phyloP scores from a whole-genome alignment of 306 rosid species.

The Hippophae rhamnoides region DNA sequence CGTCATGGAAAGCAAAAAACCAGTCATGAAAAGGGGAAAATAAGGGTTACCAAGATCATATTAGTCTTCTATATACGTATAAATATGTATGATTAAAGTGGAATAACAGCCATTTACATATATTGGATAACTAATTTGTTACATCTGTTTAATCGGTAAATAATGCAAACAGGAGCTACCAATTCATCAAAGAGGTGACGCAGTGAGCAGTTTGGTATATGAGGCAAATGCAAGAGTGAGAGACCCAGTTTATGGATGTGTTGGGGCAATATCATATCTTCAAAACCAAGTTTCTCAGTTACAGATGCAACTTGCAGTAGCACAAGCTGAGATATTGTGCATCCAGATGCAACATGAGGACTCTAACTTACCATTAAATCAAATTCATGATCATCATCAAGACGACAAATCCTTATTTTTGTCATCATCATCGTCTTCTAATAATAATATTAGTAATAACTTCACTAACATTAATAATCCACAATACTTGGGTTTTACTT shows the following conservation, averaged over 20 bases:
- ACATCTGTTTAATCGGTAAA: too few relatives aligned
- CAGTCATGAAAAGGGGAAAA: too few relatives aligned
- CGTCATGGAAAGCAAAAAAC: too few relatives aligned
- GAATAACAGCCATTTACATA: too few relatives aligned
- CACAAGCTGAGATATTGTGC: constrained; percentile 65
- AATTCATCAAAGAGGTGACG: constrained; percentile 63
- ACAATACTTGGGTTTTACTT: constrained; percentile 33
- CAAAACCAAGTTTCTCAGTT: constrained; percentile 63
- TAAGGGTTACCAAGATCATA: too few relatives aligned
- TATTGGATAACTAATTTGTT: too few relatives aligned
- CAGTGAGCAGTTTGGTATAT: constrained; percentile 61
- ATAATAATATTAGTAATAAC: constrained; percentile 7
- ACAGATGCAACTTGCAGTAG: constrained; percentile 64
- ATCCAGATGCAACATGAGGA: constrained; percentile 59
- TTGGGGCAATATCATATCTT: constrained; percentile 67
- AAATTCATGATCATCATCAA: constrained; percentile 13
- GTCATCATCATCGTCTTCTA: constrained; percentile 3
- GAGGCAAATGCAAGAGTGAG: constrained; percentile 76
- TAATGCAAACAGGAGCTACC: constrained; percentile 47
- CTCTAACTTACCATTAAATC: constrained; percentile 6
- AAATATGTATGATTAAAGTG: too few relatives aligned
- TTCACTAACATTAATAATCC: constrained; percentile 20
- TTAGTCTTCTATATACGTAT: too few relatives aligned
- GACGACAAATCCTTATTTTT: constrained; percentile 33
- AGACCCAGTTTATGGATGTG: constrained; percentile 82